phyloP scores from a whole-genome alignment of 768 basidiomycete genomes.

The Suillus americanus region DNA sequence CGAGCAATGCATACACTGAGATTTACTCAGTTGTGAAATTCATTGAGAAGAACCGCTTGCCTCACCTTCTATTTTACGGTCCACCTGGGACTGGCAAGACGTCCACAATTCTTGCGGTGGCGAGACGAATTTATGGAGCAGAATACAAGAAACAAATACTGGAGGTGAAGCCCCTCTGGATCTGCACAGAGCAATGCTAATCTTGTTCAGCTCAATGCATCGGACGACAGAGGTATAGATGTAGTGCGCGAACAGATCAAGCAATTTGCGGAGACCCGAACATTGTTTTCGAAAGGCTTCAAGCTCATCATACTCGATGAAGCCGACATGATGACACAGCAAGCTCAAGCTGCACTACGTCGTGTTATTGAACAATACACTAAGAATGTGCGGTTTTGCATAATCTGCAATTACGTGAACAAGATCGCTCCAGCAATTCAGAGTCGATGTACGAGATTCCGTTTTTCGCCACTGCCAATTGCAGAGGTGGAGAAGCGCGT shows the following conservation, averaged over 20 bases:
- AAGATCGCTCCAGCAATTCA: conserved; percentile 98
- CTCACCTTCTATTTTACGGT: conserved; percentile 95
- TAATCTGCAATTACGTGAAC: conserved; percentile 99
- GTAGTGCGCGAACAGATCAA: conserved; percentile 99
- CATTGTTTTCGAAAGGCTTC: conserved; percentile 88
- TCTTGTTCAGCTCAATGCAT: conserved; percentile 80
- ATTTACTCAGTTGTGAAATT: conserved; percentile 83
- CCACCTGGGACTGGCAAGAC: conserved; percentile 99
- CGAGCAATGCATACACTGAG: background rate
- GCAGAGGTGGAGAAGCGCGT: conserved; percentile 84
- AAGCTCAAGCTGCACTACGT: conserved; percentile 94
- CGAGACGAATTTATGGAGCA: conserved; percentile 88
- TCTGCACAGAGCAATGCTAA: conserved; percentile 7
- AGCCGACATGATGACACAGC: conserved; percentile 99
- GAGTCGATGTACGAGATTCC: conserved; percentile 95
- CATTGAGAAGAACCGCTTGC: conserved; percentile 90
- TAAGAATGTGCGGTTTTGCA: conserved; percentile 98
- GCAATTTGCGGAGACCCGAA: conserved; percentile 95
- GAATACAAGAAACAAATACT: conserved; percentile 90
- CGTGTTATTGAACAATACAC: conserved; percentile 99
- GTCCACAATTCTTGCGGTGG: conserved; percentile 94
- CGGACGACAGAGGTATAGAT: conserved; percentile 97
- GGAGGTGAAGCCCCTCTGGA: conserved; percentile 52
- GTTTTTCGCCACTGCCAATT: conserved; percentile 91
- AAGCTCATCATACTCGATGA: conserved; percentile 98